Base-by-base conservation (phyloP, 1,284 basidiomycete genomes). In the Moniliella sp. region DNA sequence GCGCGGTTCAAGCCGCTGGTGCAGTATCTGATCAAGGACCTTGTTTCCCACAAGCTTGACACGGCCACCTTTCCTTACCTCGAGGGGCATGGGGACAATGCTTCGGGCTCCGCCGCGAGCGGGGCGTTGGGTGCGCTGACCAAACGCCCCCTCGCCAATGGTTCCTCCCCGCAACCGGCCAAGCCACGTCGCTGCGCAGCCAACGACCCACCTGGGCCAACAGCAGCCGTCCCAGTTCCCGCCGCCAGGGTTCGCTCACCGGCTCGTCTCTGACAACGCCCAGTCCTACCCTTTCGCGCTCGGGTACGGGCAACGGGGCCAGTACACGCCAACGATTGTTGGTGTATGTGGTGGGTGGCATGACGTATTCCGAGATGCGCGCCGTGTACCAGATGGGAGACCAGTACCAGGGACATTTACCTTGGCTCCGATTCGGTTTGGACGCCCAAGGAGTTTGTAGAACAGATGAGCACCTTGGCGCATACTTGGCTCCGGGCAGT, bases 311-410 rank as follows among this genome's bases (percentile, higher is more conserved):
- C n/a, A n/a, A n/a, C n/a, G n/a, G n/a, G n/a, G n/a, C n/a, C n/a
- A n/a, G n/a, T n/a, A 72, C 68, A 32, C 71, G 75, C 36, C 78
- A 84, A 56, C 68, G 88, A n/a, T 58, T 91, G 14, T 66, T 99
- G 31, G 69, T 94, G 25, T 97, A 94, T 60, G 68, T 94, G 9
- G 81, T 81, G 8, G 91, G 91, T 18, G 91, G 91, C 1, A 77
- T 91, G 72, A 91, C 88, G 2, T 91, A 86, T 60, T 83, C 81
- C 0, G 91, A 99, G 63, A 76, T 91, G 61, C 67, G 88, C 35
- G 75, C 82, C 55, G 76, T 72, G 19, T 97, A 94, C 57, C 67
- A 76, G 32, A 65, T 88, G 5, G 77, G 79, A 3, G 67, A 68
- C 30, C n/a, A n/a, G n/a, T 57, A 71, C 4, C 82, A 30, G 75